Percentiles rank a stretch among this genome's conserved stretches.
These are phyloP conservation scores for Fistulinella staudtii DNA, from an alignment of 1,284 basidiomycete genomes.

Conservation along the genomic window DNA sequence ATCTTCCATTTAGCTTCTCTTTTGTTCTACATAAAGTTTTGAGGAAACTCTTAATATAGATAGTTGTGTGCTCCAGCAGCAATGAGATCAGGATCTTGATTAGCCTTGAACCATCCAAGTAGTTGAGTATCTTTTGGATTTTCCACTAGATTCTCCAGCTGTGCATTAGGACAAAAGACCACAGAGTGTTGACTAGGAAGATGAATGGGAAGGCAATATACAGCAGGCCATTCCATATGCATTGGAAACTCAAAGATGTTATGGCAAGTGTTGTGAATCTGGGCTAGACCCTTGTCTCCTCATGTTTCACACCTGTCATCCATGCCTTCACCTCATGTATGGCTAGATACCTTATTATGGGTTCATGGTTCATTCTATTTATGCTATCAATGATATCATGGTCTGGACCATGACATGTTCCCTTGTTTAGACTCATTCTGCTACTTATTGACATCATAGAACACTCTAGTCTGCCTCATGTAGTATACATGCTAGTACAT, in stretches of 20 bases:
- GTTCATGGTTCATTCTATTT: too few relatives aligned
- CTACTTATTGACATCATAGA: too few relatives aligned
- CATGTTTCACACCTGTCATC: too few relatives aligned
- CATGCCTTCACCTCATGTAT: too few relatives aligned
- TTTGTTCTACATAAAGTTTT: constrained; percentile 15
- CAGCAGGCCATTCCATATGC: constrained; percentile 16
- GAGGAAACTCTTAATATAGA: constrained; percentile 40
- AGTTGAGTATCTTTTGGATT: constrained; percentile 23
- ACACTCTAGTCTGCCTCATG: too few relatives aligned
- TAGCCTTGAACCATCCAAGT: constrained; percentile 40
- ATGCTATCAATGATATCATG: too few relatives aligned
- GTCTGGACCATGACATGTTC: too few relatives aligned
- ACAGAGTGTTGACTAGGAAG: constrained; percentile 34
- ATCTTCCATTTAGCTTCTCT: constrained; percentile 25
- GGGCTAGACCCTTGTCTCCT: too few relatives aligned
- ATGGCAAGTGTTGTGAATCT: too few relatives aligned
- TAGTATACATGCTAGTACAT: too few relatives aligned
- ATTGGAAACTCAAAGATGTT: constrained; percentile 21
- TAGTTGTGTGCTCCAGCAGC: constrained; percentile 25
- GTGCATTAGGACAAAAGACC: constrained; percentile 27
- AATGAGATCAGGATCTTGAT: constrained; percentile 21
- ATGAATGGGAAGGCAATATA: constrained; percentile 14
- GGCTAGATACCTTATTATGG: too few relatives aligned
- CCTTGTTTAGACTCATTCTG: too few relatives aligned
- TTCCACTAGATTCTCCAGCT: constrained; percentile 12